phyloP scores from a whole-genome alignment of 2,329 filamentous ascomycete species.

The Xylariaceae sp. region DNA sequence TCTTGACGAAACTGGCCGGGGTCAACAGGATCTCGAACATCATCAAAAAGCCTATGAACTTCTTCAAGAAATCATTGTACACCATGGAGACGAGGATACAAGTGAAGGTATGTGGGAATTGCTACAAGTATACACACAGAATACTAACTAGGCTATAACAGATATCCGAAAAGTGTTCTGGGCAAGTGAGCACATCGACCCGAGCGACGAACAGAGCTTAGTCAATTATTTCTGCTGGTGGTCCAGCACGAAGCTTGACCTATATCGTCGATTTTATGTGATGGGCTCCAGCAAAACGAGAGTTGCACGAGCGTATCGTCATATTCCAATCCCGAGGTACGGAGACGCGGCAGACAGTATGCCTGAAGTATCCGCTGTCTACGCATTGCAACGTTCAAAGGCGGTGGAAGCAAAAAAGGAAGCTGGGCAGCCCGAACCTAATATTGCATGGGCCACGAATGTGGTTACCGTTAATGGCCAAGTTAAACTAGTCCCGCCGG shows the following conservation, averaged over 20 bases:
- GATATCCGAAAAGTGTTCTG: constrained; percentile 38
- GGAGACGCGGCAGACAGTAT: constrained; percentile 32
- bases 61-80: constrained; percentile 26
- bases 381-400: constrained; percentile 7
- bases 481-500: neutral
- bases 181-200: constrained; percentile 46
- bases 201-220: constrained; percentile 58
- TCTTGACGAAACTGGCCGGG: constrained; percentile 15
- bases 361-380: constrained; percentile 31
- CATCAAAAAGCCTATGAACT: constrained; percentile 21
- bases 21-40: constrained; percentile 18
- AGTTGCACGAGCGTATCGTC: constrained; percentile 26
- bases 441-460: constrained; percentile 11
- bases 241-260: constrained; percentile 46
- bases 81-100: constrained; percentile 31
- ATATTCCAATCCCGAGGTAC: constrained; percentile 37
- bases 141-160: constrained; percentile 3
- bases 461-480: neutral
- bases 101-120: constrained; percentile 29
- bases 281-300: constrained; percentile 42
- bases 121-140: too few relatives aligned
- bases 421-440: constrained; percentile 4
- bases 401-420: constrained; percentile 10
- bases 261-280: constrained; percentile 52
- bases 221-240: constrained; percentile 62